These are phyloP conservation scores for Microcera coccophila DNA, from an alignment of 2,329 filamentous ascomycete species.

Conservation along the genomic window DNA sequence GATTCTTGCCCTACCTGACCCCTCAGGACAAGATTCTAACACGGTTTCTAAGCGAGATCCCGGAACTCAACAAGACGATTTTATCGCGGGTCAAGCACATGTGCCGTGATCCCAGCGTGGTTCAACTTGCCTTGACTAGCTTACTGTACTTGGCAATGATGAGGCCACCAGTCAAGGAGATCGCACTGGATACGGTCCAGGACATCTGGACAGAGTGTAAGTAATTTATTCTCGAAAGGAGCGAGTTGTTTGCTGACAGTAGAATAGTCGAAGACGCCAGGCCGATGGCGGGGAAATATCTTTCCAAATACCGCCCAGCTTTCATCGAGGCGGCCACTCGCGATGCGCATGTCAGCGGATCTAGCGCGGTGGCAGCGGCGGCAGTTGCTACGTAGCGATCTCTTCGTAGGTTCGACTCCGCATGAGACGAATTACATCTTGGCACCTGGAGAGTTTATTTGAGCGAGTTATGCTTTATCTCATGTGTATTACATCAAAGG, in stretches of 20 bases:
- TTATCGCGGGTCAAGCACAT: slow-evolving; percentile 67
- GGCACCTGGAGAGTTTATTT: slow-evolving; percentile 1
- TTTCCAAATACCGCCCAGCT: slow-evolving; percentile 56
- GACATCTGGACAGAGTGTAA: slow-evolving; percentile 65
- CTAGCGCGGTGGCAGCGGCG: slow-evolving; percentile 21
- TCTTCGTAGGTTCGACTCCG: slow-evolving; percentile 1
- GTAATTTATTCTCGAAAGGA: slow-evolving; percentile 24
- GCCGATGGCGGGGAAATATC: slow-evolving; percentile 59
- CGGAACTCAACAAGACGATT: slow-evolving; percentile 68
- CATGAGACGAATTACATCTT: slow-evolving; percentile 3
- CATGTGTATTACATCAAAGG: slow-evolving; percentile 6
- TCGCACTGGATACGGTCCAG: slow-evolving; percentile 62
- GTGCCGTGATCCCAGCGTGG: slow-evolving; percentile 63
- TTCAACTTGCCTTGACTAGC: slow-evolving; percentile 60
- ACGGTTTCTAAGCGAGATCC: slow-evolving; percentile 87
- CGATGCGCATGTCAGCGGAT: slow-evolving; percentile 19
- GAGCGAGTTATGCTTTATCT: slow-evolving; percentile 1
- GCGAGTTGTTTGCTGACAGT: slow-evolving; percentile 13
- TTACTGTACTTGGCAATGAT: slow-evolving; percentile 65
- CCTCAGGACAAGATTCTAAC: slow-evolving; percentile 85
- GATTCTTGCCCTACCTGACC: slow-evolving; percentile 87
- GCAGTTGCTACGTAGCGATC: slow-evolving; percentile 30
- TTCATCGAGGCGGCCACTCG: slow-evolving; percentile 39
- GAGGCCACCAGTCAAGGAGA: slow-evolving; percentile 59
- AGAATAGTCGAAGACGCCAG: slow-evolving; percentile 57